phyloP scores from a whole-genome alignment of 2,329 filamentous ascomycete species.

The Pseudogymnoascus sp. region DNA sequence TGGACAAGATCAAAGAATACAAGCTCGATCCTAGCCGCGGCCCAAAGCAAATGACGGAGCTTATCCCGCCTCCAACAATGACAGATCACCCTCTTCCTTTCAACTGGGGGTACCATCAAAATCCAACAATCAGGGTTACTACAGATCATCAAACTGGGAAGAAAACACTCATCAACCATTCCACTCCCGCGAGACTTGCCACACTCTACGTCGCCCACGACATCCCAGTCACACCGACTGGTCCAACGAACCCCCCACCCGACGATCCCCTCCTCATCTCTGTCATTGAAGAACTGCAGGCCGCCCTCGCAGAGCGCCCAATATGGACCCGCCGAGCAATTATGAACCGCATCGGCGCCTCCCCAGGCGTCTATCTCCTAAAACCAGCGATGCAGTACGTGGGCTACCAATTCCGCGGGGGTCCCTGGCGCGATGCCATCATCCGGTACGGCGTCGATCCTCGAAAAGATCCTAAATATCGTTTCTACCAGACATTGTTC shows the following conservation, averaged over 20 bases:
- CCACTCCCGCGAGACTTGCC: conserved; percentile 17
- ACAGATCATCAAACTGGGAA: conserved; percentile 28
- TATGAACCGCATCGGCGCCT: conserved; percentile 58
- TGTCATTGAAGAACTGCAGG: conserved; percentile 55
- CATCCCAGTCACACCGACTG: conserved; percentile 17
- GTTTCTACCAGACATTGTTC: conserved; percentile 80
- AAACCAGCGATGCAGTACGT: conserved; percentile 75
- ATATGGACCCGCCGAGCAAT: conserved; percentile 82
- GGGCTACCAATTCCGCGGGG: conserved; percentile 86
- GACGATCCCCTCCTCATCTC: conserved; percentile 49
- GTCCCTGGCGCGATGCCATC: conserved; percentile 84
- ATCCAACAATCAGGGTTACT: conserved; percentile 52
- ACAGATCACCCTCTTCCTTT: conserved; percentile 68
- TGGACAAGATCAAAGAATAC: conserved; percentile 55
- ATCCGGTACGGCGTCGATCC: conserved; percentile 84
- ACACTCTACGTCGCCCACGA: conserved; percentile 21
- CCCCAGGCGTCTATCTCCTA: conserved; percentile 47
- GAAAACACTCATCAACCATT: conserved; percentile 24
- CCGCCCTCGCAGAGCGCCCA: conserved; percentile 64
- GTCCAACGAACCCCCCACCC: conserved; percentile 15
- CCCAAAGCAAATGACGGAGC: conserved; percentile 52
- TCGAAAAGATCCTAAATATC: conserved; percentile 64
- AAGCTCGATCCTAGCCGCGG: conserved; percentile 57
- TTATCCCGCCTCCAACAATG: conserved; percentile 74
- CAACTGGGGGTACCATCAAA: conserved; percentile 77